phyloP scores from a whole-genome alignment of 495 filamentous ascomycete species.

The Annulohypoxylon moriforme region DNA sequence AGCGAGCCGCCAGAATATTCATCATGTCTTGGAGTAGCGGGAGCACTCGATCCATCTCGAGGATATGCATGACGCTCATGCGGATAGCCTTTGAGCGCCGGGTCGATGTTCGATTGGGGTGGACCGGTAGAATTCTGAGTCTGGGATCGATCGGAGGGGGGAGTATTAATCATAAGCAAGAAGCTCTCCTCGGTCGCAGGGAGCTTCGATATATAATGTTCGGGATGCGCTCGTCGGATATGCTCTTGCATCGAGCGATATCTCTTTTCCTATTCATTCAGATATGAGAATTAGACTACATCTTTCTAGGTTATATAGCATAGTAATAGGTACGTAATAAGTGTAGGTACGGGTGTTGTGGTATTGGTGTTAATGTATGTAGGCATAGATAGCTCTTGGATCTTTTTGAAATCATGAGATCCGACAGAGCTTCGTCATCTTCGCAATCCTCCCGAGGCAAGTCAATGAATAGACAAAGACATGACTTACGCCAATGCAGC shows the following conservation, averaged over 20 bases:
- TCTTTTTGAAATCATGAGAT: neutral
- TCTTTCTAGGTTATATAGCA: neutral
- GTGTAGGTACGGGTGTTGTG: neutral
- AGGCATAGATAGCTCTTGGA: constrained; percentile 20
- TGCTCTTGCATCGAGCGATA: constrained; percentile 99
- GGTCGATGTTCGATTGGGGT: constrained; percentile 40
- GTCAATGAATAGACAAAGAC: constrained; percentile 36
- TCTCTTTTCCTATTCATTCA: constrained; percentile 80
- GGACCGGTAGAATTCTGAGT: constrained; percentile 47
- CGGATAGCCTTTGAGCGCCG: constrained; percentile 50
- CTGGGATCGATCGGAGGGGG: constrained; percentile 82
- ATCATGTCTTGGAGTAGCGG: constrained; percentile 78
- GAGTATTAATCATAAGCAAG: constrained; percentile 90
- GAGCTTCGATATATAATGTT: constrained; percentile 98
- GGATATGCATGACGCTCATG: constrained; percentile 62
- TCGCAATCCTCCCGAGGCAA: constrained; percentile 32
- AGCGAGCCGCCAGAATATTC: constrained; percentile 71
- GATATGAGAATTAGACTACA: constrained; percentile 16
- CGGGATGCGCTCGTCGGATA: constrained; percentile 95
- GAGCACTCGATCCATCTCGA: constrained; percentile 74
- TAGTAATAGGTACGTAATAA: neutral
- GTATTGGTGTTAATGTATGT: too few species aligned
- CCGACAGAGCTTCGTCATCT: constrained; percentile 18
- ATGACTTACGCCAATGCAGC: constrained; percentile 92
- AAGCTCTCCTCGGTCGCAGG: constrained; percentile 99